Evolutionary conservation across 208 protist genomes (phyloP).

Genomic region (Leishmania turanica): DNA sequence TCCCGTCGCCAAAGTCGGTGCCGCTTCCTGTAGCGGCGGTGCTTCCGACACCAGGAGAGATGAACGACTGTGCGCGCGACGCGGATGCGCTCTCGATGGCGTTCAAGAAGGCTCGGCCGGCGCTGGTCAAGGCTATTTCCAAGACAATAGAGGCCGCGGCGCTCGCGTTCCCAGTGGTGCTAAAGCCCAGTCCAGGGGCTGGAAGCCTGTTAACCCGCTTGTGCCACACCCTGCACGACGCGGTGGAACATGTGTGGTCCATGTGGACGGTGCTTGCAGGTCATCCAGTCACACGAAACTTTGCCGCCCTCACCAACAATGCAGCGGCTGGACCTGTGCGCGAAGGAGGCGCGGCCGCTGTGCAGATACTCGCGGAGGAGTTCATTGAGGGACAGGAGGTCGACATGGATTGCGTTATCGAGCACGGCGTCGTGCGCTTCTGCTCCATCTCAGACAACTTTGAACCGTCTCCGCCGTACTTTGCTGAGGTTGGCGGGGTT

Average conservation of each 20-base stretch:
- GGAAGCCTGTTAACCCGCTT: constrained; percentile 60
- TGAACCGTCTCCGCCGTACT: constrained; percentile 56
- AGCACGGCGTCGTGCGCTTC: constrained; percentile 62
- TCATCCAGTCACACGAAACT: constrained; percentile 57
- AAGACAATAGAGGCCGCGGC: neutral
- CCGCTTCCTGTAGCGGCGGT: constrained; percentile 3
- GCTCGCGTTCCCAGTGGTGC: constrained; percentile 56
- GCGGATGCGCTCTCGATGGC: neutral
- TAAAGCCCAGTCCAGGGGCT: constrained; percentile 82
- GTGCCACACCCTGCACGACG: constrained; percentile 47
- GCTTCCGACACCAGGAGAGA: constrained; percentile 3
- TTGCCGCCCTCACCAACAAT: constrained; percentile 25
- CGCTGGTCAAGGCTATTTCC: neutral
- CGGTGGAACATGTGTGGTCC: constrained; percentile 37
- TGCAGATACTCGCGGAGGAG: constrained; percentile 71
- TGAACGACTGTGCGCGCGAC: neutral
- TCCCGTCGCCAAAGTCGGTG: constrained; percentile 37
- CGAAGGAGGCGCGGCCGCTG: neutral
- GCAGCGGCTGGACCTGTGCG: neutral
- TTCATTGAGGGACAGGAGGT: constrained; percentile 83
- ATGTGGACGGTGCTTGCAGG: constrained; percentile 48
- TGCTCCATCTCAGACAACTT: constrained; percentile 84
- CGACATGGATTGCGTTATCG: constrained; percentile 78
- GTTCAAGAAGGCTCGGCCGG: neutral
- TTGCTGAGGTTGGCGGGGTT: constrained; percentile 69